A percentile compares a stretch with the other conserved stretches of the same genome.
phyloP scores from a whole-genome alignment of 2,329 filamentous ascomycete genomes.

The Penicillium janthinellum region DNA sequence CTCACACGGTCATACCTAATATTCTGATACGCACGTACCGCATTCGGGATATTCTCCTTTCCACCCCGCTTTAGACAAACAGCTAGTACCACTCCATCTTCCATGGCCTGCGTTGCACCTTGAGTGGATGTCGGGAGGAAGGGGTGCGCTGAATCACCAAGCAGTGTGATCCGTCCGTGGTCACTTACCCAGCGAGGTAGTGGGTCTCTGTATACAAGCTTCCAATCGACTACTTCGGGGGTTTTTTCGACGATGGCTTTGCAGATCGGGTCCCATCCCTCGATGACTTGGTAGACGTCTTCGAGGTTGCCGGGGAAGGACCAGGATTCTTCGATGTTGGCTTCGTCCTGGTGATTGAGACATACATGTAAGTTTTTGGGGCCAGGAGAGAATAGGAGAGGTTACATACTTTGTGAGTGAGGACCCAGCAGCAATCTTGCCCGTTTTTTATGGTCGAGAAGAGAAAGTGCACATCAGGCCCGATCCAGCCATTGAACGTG shows the following conservation, averaged over 20 bases:
- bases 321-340: slow-evolving; percentile 60
- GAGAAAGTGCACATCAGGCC: slow-evolving; percentile 49
- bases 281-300: slow-evolving; percentile 54
- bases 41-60: slow-evolving; percentile 41
- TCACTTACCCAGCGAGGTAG: slow-evolving; percentile 19
- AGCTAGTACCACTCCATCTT: slow-evolving; percentile 46
- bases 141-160: slow-evolving; percentile 45
- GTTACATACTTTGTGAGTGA: slow-evolving; percentile 51
- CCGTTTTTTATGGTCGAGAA: slow-evolving; percentile 56
- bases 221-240: slow-evolving; percentile 33
- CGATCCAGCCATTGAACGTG: slow-evolving; percentile 56
- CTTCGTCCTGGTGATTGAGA: slow-evolving; percentile 46
- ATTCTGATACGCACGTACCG: slow-evolving; percentile 49
- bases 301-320: slow-evolving; percentile 56
- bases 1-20: slow-evolving; percentile 53
- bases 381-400: neutral
- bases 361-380: no score
- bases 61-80: slow-evolving; percentile 28
- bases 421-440: slow-evolving; percentile 58
- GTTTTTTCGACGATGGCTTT: slow-evolving; percentile 47
- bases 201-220: slow-evolving; percentile 41
- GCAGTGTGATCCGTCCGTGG: slow-evolving; percentile 33
- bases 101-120: slow-evolving; percentile 47
- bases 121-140: slow-evolving; percentile 48
- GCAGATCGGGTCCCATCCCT: slow-evolving; percentile 54